Evolutionary conservation across 371 early-diverging fungal species (phyloP).

Genomic region (Mortierella sp.): DNA sequence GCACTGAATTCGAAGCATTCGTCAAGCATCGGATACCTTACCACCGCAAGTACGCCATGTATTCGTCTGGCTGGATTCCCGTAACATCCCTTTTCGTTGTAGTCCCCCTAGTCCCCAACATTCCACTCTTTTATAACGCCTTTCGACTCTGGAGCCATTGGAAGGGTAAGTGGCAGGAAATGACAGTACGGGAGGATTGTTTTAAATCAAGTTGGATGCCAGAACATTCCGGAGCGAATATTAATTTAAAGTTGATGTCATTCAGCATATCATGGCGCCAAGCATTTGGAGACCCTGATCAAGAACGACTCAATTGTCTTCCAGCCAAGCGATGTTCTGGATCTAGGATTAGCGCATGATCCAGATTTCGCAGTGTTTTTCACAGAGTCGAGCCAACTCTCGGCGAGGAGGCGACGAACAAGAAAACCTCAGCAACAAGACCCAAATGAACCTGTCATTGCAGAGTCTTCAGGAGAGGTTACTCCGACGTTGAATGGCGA

Average conservation of each 20-base stretch:
- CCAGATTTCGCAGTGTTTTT: conserved; percentile 56
- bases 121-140: conserved; percentile 84
- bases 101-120: conserved; percentile 84
- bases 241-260: background rate
- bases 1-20: conserved; percentile 60
- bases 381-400: conserved; percentile 35
- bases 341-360: conserved; percentile 52
- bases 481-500: conserved; percentile 5
- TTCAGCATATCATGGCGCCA: conserved; percentile 64
- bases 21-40: conserved; percentile 67
- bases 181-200: background rate
- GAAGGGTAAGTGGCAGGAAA: conserved; percentile 59
- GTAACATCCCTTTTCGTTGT: conserved; percentile 75
- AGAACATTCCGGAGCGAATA: background rate
- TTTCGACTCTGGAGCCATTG: conserved; percentile 87
- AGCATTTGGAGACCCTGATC: conserved; percentile 58
- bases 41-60: conserved; percentile 77
- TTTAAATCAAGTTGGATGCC: too few species aligned
- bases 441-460: conserved; percentile 11
- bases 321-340: conserved; percentile 48
- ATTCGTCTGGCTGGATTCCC: conserved; percentile 78
- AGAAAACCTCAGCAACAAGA: conserved; percentile 7
- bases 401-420: conserved; percentile 9
- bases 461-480: conserved; percentile 45
- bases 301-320: conserved; percentile 43